These are phyloP conservation scores for Schwanniomyces occidentalis DNA, from an alignment of 805 yeast genomes.

Conservation along the genomic window DNA sequence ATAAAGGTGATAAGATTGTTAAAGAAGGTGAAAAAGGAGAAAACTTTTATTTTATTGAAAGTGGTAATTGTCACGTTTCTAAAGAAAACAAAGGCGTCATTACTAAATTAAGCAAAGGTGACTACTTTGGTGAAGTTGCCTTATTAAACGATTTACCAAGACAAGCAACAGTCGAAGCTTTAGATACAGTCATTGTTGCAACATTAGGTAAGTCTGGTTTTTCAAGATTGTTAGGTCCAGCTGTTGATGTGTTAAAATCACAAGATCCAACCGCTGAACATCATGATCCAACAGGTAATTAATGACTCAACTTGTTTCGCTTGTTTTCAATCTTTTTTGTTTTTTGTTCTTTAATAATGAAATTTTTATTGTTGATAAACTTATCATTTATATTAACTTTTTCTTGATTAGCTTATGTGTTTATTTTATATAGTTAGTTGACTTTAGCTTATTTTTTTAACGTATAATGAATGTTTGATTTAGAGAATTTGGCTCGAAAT, in stretches of 20 bases:
- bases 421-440: too few relatives aligned
- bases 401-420: too few relatives aligned
- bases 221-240: constrained; percentile 92
- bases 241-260: constrained; percentile 79
- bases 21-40: constrained; percentile 74
- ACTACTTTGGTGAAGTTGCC: constrained; percentile 96
- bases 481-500: too few relatives aligned
- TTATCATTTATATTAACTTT: too few relatives aligned
- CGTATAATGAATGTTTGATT: too few relatives aligned
- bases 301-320: too few relatives aligned
- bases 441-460: too few relatives aligned
- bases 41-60: constrained; percentile 51
- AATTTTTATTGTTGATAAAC: too few relatives aligned
- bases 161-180: constrained; percentile 88
- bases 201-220: constrained; percentile 90
- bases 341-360: too few relatives aligned
- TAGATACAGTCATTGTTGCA: constrained; percentile 78
- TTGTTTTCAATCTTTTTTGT: too few relatives aligned
- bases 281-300: too few relatives aligned
- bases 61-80: constrained; percentile 78
- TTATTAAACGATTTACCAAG: constrained; percentile 88
- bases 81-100: constrained; percentile 63
- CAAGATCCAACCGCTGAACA: constrained; percentile 89
- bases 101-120: constrained; percentile 68
- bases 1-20: constrained; percentile 72